Base-by-base conservation (phyloP, 2,329 filamentous ascomycete species). In the Paecilomyces niveus region DNA sequence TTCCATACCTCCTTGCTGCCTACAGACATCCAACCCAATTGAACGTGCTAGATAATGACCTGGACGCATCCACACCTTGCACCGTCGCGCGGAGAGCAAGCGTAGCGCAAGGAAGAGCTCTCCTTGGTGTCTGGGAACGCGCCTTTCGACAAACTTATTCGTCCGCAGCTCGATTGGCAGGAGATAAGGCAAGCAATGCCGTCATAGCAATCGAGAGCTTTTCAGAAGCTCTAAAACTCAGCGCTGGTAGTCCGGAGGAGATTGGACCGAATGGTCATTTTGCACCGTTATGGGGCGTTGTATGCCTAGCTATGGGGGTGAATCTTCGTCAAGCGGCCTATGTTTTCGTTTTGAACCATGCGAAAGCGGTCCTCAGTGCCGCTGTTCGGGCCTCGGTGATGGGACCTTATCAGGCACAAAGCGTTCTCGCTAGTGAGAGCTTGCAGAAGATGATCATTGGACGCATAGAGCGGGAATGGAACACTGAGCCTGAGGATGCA, bases 391-490 rank as follows among this genome's bases (percentile, higher is more conserved):
- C 85, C 3, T 82, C 82, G 22, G 84, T 87, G 2, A 81, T 87
- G 80, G 85, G 85, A 0, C 85, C 85, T 0, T 88, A 87, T 70
- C 84, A 86, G 69, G 82, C 83, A 18, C 85, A 88, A 64, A 78
- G 73, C 22, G 72, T 86, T 29, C 72, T 88, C 50, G 85, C 84
- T 2, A 80, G 81, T 60, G 70, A 68, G 31, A 75, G 74, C 56
- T 63, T 87, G 62, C 80, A 83, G 66, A 72, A 73, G n/a, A 74
- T 79, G 62, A 82, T 87, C 39, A 67, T 73, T 55, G 71, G 70
- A 11, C 74, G 80, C 32, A 77, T 86, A 33, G 70, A 74, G 55
- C 72, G 74, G 54, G 78, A 81, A 59, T 82, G 78, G 78, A 64
- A 77, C 22, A 76, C 70, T 21, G 66, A 70, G 35, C 77, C 81